Evolutionary conservation across 1,139 yeast genomes (phyloP), one percentile per base, ranked within the genome.

Genomic region (Taphrina betulina): DNA sequence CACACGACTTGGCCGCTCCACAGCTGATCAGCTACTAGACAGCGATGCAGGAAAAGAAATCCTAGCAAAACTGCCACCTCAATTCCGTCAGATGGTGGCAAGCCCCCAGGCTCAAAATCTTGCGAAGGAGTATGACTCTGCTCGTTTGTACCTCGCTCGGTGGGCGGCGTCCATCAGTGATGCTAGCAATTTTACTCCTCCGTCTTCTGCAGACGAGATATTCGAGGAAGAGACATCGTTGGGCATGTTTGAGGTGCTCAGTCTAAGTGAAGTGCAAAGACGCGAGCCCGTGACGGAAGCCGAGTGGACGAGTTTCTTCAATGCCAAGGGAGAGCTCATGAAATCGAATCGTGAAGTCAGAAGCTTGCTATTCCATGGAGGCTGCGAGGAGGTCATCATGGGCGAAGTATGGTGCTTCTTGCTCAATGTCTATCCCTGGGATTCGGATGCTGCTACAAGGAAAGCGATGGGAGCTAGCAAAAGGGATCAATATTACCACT

Each of bases 101-200:
- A 82, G 83, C 62, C 94, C 95, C 0, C 95, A 89, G 64, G 95
- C 90, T 3, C 78, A 77, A 63, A 78, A 76, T 57, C 80, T 90
- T 24, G 88, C 94, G 58, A 89, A 88, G 62, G 98, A 92, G 62
- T 92, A 89, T 67, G 97, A 90, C 65, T 82, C 92, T 48, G 96
- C 96, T 0, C 77, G 90, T 54, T 85, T 89, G 2, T 92, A 89
- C 68, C 74, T 92, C 60, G 97, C 98, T 3, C 89, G 89, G 72
- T 92, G 98, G 98, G 97, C 98, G 0, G 79, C 88, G 65, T 89
- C 89, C 37, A 95, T 92, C 23, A 94, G 92, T 63, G 94, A 89
- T 23, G 54, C 54, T n/a, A 50, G 46, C 43, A 41, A 38, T 22
- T 50, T 50, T 35, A 50, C 46, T 5, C 54, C 54, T 12, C 54